Conservation (phyloP, 2,329 filamentous ascomycete genomes). For the Verticillium isaacii region DNA sequence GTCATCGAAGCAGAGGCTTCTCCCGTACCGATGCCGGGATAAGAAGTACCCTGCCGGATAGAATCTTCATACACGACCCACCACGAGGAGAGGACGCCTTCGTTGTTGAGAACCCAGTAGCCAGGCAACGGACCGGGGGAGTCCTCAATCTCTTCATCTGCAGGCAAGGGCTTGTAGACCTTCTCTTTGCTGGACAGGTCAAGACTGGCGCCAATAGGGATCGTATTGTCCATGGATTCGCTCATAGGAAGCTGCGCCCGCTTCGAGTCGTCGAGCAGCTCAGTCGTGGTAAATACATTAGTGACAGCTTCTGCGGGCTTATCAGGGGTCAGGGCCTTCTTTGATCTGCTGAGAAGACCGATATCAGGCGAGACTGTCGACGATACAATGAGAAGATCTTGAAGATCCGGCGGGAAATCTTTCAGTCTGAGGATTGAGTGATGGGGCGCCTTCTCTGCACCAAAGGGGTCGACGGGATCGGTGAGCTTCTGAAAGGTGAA, state of each 20-base stretch:
- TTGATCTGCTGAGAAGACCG: conserved; percentile 71
- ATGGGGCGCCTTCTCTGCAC: conserved; percentile 61
- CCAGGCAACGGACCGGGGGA: conserved; percentile 78
- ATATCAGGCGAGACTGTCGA: conserved; percentile 79
- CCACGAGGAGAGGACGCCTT: conserved; percentile 81
- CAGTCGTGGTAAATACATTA: conserved; percentile 69
- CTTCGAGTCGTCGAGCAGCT: conserved; percentile 66
- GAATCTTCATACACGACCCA: conserved; percentile 91
- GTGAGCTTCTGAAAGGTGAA: conserved; percentile 72
- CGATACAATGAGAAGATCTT: conserved; percentile 76
- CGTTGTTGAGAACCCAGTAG: conserved; percentile 80
- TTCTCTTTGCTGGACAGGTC: conserved; percentile 82
- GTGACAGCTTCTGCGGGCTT: conserved; percentile 55
- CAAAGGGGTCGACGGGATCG: conserved; percentile 71
- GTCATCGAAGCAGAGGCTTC: conserved; percentile 26
- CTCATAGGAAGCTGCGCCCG: conserved; percentile 72
- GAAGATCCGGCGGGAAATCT: conserved; percentile 74
- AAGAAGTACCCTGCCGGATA: conserved; percentile 67
- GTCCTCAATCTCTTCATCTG: conserved; percentile 71
- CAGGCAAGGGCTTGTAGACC: conserved; percentile 71
- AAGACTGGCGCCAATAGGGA: conserved; percentile 71
- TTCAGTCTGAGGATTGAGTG: conserved; percentile 74
- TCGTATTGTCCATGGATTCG: conserved; percentile 64
- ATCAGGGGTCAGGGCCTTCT: conserved; percentile 58
- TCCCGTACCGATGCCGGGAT: conserved; percentile 60